These are phyloP conservation scores for Clavispora phyllophila DNA, from an alignment of 805 yeast genomes.

Conservation along the genomic window DNA sequence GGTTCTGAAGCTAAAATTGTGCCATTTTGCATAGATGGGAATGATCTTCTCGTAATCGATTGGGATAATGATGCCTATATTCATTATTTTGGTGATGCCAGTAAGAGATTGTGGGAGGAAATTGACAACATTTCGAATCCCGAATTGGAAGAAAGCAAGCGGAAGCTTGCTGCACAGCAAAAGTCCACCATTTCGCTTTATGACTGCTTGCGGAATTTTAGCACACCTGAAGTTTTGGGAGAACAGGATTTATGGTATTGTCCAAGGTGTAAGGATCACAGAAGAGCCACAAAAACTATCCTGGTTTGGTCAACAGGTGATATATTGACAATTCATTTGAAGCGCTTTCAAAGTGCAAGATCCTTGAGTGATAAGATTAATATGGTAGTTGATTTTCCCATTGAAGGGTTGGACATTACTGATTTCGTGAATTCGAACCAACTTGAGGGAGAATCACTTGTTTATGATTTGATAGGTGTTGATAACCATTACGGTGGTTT, in stretches of 20 bases:
- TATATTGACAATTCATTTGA: constrained; percentile 80
- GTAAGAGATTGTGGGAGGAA: constrained; percentile 53
- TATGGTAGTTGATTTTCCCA: constrained; percentile 81
- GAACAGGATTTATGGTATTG: constrained; percentile 93
- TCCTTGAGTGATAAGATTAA: constrained; percentile 87
- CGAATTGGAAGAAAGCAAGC: constrained; percentile 48
- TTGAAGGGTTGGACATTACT: constrained; percentile 70
- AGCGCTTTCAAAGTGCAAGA: constrained; percentile 80
- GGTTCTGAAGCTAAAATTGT: constrained; percentile 1
- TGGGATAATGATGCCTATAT: constrained; percentile 52
- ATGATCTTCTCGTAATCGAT: constrained; percentile 48
- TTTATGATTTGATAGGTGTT: constrained; percentile 86
- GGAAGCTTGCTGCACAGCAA: constrained; percentile 28
- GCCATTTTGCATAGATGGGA: constrained; percentile 19
- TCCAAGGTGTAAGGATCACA: constrained; percentile 81
- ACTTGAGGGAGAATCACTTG: constrained; percentile 18
- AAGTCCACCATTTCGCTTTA: constrained; percentile 49
- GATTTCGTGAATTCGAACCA: constrained; percentile 42
- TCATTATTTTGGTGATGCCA: constrained; percentile 46
- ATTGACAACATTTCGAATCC: constrained; percentile 40
- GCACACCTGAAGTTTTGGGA: constrained; percentile 79
- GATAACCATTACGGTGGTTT: constrained; percentile 95
- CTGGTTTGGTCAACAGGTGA: constrained; percentile 95
- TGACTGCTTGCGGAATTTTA: constrained; percentile 71
- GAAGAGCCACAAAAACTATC: constrained; percentile 85